phyloP scores from a whole-genome alignment of 768 basidiomycete genomes.

The Leucocoprinus birnbaumii region DNA sequence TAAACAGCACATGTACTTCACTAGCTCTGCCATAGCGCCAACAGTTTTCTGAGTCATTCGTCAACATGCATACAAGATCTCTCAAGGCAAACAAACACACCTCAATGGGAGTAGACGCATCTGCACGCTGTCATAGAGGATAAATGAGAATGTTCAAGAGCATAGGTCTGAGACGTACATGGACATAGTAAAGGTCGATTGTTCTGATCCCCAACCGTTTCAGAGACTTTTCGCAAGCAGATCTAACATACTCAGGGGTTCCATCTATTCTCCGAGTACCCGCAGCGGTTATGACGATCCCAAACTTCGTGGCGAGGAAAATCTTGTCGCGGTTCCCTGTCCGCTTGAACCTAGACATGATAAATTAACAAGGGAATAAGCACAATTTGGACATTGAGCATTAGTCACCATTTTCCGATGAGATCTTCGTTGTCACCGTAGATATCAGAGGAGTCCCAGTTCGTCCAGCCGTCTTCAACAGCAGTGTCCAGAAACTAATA shows the following conservation, averaged over 20 bases:
- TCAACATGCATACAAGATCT: too few species aligned
- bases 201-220: conserved; percentile 35
- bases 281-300: conserved; percentile 16
- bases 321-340: conserved; percentile 50
- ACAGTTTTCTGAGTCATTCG: too few species aligned
- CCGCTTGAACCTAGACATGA: conserved; percentile 38
- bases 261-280: conserved; percentile 17
- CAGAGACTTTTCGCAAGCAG: conserved; percentile 36
- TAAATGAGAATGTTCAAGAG: background rate
- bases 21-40: too few species aligned
- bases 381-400: too few species aligned
- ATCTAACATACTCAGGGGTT: conserved; percentile 36
- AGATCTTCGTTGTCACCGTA: conserved; percentile 26
- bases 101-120: background rate
- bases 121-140: background rate
- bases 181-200: conserved; percentile 48
- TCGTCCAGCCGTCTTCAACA: conserved; percentile 36
- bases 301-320: conserved; percentile 60
- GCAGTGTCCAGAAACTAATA: conserved; percentile 38
- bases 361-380: background rate
- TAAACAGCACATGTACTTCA: too few species aligned
- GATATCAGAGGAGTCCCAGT: conserved; percentile 48
- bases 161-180: conserved; percentile 15
- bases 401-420: conserved; percentile 40
- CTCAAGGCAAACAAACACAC: too few species aligned